phyloP scores from a whole-genome alignment of 164 flowering plant species.

The Kalanchoe fedtschenkoi region DNA sequence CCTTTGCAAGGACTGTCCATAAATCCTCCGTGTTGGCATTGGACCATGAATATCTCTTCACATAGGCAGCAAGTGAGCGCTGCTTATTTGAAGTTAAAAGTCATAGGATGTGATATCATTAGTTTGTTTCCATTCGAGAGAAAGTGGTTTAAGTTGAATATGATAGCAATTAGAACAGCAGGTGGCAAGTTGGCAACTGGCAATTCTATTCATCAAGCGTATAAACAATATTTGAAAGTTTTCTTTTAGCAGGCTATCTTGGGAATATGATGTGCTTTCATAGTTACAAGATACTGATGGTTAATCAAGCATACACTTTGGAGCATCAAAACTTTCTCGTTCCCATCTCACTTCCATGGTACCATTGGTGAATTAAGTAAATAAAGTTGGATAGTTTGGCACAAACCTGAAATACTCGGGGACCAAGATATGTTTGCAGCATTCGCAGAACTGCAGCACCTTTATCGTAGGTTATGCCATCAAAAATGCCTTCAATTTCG shows the following conservation, averaged over 20 bases:
- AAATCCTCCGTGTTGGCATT: constrained; percentile 94
- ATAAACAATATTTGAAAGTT: no score
- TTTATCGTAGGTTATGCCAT: constrained; percentile 4
- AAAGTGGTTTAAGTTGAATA: no score
- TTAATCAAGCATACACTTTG: neutral
- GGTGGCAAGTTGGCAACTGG: no score
- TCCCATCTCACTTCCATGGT: neutral
- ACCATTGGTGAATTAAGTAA: neutral
- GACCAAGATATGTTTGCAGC: constrained; percentile 3
- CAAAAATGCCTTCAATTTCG: constrained; percentile 1
- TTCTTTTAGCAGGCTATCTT: neutral
- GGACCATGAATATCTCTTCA: constrained; percentile 61
- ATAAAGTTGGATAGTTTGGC: neutral
- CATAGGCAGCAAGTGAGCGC: constrained; percentile 78
- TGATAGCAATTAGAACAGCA: no score
- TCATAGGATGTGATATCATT: no score
- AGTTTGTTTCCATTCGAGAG: no score
- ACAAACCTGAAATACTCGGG: neutral
- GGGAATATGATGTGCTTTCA: no score
- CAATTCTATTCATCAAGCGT: no score
- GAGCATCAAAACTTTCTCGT: neutral
- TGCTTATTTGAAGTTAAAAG: no score
- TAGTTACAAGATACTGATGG: neutral
- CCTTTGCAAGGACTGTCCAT: constrained; percentile 85
- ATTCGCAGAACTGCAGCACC: constrained; percentile 4